phyloP scores from a whole-genome alignment of 345 rosid genomes.

The Hibiscus tridactylites region DNA sequence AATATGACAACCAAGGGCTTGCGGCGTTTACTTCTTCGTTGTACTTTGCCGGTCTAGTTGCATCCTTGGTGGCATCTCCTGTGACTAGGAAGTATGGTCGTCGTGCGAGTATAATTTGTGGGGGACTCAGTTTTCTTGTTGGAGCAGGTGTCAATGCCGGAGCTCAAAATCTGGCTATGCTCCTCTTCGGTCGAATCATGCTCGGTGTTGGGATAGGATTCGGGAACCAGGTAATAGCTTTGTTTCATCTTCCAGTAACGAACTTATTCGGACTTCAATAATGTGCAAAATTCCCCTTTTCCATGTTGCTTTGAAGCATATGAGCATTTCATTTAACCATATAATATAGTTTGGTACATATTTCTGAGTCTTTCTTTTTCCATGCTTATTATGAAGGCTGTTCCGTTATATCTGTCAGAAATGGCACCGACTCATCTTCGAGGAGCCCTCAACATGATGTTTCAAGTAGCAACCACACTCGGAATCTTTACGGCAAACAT shows the following conservation, averaged over 20 bases:
- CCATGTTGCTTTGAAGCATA: background rate
- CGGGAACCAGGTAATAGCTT: constrained; percentile 67
- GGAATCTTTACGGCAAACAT: constrained; percentile 92
- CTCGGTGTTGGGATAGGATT: constrained; percentile 93
- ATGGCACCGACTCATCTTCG: constrained; percentile 94
- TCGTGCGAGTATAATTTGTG: constrained; percentile 69
- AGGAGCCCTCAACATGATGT: constrained; percentile 90
- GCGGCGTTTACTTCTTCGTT: constrained; percentile 89
- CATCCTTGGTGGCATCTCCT: constrained; percentile 75
- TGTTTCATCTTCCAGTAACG: background rate
- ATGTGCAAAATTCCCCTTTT: too few species aligned
- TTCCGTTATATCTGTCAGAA: constrained; percentile 82
- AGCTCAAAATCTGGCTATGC: constrained; percentile 67
- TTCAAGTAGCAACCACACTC: constrained; percentile 81
- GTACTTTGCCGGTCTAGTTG: constrained; percentile 80
- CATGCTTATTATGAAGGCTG: constrained; percentile 38
- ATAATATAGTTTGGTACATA: background rate
- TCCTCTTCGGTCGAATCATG: constrained; percentile 73
- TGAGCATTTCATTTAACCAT: background rate
- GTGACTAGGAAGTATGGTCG: constrained; percentile 73
- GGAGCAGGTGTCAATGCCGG: constrained; percentile 73
- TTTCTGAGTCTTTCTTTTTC: background rate
- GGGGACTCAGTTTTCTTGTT: constrained; percentile 69
- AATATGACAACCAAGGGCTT: constrained; percentile 67
- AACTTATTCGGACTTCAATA: too few species aligned